Evolutionary conservation across 2,329 filamentous ascomycete species (phyloP).

Genomic region (Aspergillus oerlinghausenensis): DNA sequence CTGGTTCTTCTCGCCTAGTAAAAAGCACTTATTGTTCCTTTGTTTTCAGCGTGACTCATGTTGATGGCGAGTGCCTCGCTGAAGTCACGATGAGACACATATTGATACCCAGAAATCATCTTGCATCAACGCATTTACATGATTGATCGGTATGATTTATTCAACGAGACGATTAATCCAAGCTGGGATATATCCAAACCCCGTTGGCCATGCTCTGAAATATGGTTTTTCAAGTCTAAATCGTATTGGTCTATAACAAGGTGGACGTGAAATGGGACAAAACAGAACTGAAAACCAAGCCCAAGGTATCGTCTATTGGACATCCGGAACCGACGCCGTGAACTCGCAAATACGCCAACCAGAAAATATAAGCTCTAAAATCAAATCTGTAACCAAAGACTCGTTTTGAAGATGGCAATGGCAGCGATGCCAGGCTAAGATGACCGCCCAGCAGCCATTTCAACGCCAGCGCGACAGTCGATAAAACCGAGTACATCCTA

Average conservation of each 20-base stretch:
- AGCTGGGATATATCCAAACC: background rate
- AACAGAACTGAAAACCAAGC: background rate
- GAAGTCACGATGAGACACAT: background rate
- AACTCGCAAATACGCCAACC: background rate
- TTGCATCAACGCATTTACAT: background rate
- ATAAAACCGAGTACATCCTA: conserved; percentile 13
- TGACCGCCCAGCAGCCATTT: background rate
- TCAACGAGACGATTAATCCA: background rate
- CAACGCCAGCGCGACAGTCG: background rate
- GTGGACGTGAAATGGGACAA: background rate
- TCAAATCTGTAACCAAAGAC: background rate
- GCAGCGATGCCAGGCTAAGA: background rate
- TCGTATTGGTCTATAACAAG: background rate
- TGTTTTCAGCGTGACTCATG: conserved; percentile 2
- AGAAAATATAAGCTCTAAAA: background rate
- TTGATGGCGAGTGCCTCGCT: background rate
- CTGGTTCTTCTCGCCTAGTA: background rate
- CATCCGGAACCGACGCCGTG: background rate
- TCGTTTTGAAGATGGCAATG: background rate
- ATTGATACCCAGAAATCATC: background rate
- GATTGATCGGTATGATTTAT: background rate
- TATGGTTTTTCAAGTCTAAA: background rate
- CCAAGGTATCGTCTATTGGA: background rate
- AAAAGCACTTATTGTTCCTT: background rate
- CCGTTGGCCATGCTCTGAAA: background rate